Evolutionary conservation across 1,284 basidiomycete species (phyloP), one percentile per base, ranked within the genome.

Genomic region (Serendipita sp.): DNA sequence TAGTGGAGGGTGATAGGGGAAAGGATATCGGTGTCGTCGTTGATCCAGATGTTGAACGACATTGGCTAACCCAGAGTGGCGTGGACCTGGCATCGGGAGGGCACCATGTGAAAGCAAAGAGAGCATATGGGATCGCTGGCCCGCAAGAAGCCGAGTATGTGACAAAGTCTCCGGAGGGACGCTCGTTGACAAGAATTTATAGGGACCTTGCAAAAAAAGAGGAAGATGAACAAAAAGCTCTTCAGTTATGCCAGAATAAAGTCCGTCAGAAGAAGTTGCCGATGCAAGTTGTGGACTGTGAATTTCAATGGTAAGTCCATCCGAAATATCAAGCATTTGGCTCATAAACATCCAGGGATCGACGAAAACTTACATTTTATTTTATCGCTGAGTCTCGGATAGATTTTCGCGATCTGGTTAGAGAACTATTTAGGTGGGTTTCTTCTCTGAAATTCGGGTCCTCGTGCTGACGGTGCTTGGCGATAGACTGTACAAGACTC

Each of bases 281-380:
- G 15, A 99, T 99, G 95, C 91, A 94, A 74, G 93, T 99, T 64
- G 87, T 96, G 63, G 93, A 96, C 72, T 94, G 93, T 35, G 95
- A 98, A 75, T 97, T 95, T 77, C 95, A 99, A 73, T 98, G 91
- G 91, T 91, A 64, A 45, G 85, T 76, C 22, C 22, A 22, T 22
- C 22, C 60, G 22, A 22, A 22, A 22, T 8, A 5, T 3, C 12
- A 22, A 60, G 32, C 50, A 60, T 65, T 3, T 22, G 32, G 60
- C 47, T 64, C 55, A 66, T 61, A 38, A 35, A 58, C 29, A n/a
- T 22, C 64, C 43, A 92, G 90, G 90, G 93, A 97, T 74, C 87
- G 95, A 60, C 88, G 93, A 73, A 97, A 98, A 76, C 76, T 99
- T 66, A 98, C 95, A 0, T 97, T 97, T 78, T 98, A 97, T 77